These are phyloP conservation scores for Rhododendron molle DNA, from an alignment of 148 eudicot species.

Conservation along the genomic window DNA sequence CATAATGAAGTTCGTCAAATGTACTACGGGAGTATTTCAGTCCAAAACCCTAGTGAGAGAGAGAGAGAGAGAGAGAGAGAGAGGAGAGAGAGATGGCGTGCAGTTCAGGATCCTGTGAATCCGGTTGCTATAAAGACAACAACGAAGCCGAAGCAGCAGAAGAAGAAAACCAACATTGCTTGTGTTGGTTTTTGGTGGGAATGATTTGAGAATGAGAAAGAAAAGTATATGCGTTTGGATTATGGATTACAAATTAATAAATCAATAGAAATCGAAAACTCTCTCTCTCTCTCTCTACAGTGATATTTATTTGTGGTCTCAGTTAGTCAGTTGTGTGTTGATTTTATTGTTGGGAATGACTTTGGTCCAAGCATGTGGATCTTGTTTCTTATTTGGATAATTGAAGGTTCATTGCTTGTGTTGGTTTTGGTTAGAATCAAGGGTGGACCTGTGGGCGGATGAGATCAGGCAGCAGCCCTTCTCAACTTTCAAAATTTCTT, in stretches of 20 bases:
- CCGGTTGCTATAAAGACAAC: conserved; percentile 55
- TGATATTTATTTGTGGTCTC: no score
- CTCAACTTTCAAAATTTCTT: background rate
- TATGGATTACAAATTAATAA: background rate
- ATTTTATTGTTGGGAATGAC: background rate
- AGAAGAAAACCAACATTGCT: background rate
- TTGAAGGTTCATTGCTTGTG: no score
- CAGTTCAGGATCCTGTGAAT: conserved; percentile 47
- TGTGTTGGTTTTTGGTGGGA: background rate
- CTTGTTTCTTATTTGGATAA: no score
- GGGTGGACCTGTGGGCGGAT: background rate
- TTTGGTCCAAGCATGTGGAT: background rate
- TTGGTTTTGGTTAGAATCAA: background rate
- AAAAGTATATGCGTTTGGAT: background rate
- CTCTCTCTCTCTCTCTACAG: no score
- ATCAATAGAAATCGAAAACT: background rate
- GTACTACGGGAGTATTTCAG: background rate
- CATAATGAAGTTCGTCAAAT: background rate
- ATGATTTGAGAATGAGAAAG: background rate
- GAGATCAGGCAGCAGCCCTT: background rate
- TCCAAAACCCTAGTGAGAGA: background rate
- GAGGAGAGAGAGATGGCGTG: conserved; percentile 74
- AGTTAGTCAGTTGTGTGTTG: background rate
- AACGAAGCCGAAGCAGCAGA: conserved; percentile 8
- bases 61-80: background rate